These are phyloP conservation scores for Chimonanthus praecox DNA, from an alignment of 164 flowering plant genomes.

Conservation along the genomic window DNA sequence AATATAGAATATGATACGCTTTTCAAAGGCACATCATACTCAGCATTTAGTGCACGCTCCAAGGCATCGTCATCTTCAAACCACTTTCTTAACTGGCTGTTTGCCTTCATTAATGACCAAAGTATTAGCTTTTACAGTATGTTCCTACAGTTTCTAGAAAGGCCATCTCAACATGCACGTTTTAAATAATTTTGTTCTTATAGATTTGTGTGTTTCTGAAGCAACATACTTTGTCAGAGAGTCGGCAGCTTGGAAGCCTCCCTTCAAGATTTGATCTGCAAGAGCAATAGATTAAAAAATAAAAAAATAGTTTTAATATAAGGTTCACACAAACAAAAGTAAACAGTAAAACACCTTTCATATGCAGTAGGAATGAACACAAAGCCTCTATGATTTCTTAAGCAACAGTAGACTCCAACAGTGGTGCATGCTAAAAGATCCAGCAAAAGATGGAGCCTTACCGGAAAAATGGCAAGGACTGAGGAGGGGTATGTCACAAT, in stretches of 20 bases:
- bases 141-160: constrained; percentile 2
- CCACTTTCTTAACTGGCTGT: constrained; percentile 62
- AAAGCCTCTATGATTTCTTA: too few species aligned
- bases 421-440: neutral
- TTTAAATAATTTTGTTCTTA: constrained; percentile 3
- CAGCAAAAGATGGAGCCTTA: too few species aligned
- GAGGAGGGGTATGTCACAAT: neutral
- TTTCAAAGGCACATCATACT: constrained; percentile 34
- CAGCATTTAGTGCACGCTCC: constrained; percentile 77
- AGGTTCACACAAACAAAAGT: neutral
- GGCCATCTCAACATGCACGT: neutral
- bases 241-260: constrained; percentile 63
- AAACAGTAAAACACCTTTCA: too few species aligned
- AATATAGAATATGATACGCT: neutral
- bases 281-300: constrained; percentile 8
- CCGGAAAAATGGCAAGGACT: neutral
- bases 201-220: neutral
- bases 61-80: constrained; percentile 87
- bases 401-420: neutral
- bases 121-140: constrained; percentile 12
- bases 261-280: constrained; percentile 90
- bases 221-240: constrained; percentile 77
- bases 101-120: constrained; percentile 41
- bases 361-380: too few species aligned
- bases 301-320: neutral